Base-by-base conservation (phyloP, 179 eudicot genomes). In the Heliamphora pulchella region DNA sequence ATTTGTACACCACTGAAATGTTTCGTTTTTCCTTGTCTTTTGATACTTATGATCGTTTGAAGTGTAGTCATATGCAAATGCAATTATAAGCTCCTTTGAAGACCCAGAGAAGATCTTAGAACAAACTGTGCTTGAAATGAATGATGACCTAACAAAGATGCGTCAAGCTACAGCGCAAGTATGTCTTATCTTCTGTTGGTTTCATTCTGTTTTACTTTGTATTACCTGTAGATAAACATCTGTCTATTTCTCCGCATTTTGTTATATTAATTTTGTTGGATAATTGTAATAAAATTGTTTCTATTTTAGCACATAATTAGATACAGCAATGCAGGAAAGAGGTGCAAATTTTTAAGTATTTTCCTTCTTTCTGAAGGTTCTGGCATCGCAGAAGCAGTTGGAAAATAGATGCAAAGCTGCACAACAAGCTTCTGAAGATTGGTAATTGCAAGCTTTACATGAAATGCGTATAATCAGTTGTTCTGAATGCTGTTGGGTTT, bases 81-180 rank as follows among this genome's bases (percentile, higher is more conserved):
- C 98, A 43, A 8, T 96, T 78, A 22, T 96, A 81, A 96, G 98
- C 87, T 71, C 91, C 63, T 91, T 94, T 70, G 98, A 96, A 87
- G 99, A 96, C 83, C 98, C 98, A 22, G 99, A 96, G 88, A 96
- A 96, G 86, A 91, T 96, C 78, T 82, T 96, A 81, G 99, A 96
- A 71, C 99, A 96, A 79, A 87, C 92, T 76, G 97, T 96, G 71
- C 79, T 88, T 39, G 98, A 96, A 86, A 96, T 96, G 99, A 96
- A 94, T 85, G 91, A 94, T 53, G 98, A 96, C 87, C 86, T 96
- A 87, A 88, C 84, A 59, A 94, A 96, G 87, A 88, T 96, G 98
- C 99, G 98, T 31, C 98, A 96, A 87, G 96, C 99, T 76, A 96
- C 99, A 43, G 99, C 98, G 2, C 99, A 96, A 79, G 99, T 94